Percentiles rank a stretch among this genome's conserved stretches.
Evolutionary conservation across 1,139 yeast species (phyloP).

Genomic region (Entelexis paramagnoliae): DNA sequence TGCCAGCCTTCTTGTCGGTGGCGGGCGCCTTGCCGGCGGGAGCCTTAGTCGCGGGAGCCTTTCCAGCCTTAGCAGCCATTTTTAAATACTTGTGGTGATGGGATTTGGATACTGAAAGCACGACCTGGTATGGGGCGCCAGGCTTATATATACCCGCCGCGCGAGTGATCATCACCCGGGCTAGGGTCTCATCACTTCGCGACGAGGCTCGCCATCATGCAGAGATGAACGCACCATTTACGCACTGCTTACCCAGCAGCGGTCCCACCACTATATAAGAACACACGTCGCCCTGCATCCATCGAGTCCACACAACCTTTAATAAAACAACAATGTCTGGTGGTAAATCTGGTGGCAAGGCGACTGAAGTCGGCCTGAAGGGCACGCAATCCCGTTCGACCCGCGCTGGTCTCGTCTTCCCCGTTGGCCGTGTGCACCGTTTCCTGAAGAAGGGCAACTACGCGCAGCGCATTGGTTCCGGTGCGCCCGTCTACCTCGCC

Average conservation of each 20-base stretch:
- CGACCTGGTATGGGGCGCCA: conserved; percentile 1
- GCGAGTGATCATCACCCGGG: conserved; percentile 9
- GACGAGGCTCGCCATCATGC: conserved; percentile 14
- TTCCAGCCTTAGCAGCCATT: conserved; percentile 94
- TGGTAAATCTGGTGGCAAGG: conserved; percentile 93
- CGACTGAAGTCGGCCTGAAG: conserved; percentile 70
- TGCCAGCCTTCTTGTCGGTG: conserved; percentile 95
- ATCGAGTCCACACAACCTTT: conserved; percentile 5
- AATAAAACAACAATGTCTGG: conserved; percentile 61
- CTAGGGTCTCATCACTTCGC: conserved; percentile 14
- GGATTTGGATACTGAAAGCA: conserved; percentile 27
- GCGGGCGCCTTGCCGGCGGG: conserved; percentile 95
- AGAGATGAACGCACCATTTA: conserved; percentile 18
- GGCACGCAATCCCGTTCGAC: conserved; percentile 96
- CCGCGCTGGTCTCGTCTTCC: conserved; percentile 98
- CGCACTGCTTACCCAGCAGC: conserved; percentile 7
- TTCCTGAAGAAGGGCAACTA: conserved; percentile 95
- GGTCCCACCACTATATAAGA: conserved; percentile 16
- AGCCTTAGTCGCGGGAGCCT: conserved; percentile 43
- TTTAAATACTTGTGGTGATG: conserved; percentile 19
- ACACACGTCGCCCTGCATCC: neutral
- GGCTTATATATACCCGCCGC: conserved; percentile 7
- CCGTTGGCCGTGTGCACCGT: conserved; percentile 99
- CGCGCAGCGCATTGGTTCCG: conserved; percentile 98
- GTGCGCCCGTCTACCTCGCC: conserved; percentile 92